Evolutionary conservation across 768 basidiomycete species (phyloP), one percentile per base, ranked within the genome.

Genomic region (Leccinellum rugosiceps): DNA sequence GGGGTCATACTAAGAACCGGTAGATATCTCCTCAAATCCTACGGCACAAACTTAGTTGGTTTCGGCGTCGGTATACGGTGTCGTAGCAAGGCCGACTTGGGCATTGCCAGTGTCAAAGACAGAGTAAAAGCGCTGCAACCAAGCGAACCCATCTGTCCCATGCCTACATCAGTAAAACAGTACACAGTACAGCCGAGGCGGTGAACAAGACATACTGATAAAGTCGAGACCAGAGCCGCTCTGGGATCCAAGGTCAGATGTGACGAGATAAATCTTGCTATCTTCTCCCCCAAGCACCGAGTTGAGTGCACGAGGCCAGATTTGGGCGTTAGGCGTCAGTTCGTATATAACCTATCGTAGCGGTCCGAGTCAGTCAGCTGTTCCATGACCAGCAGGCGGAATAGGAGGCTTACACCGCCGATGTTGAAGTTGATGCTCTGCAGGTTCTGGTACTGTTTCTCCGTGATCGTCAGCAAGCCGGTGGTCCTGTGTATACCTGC

Each of bases 301-400:
- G 72, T 89, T 88, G 58, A 83, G 74, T 3, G 75, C 64, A 48
- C 83, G 81, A 1, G 86, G 86, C 84, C 86, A 88, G 59, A 85
- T 82, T 76, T 90, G 87, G 4, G 83, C 86, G 63, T 87, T 84
- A 15, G 82, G 66, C 3, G 81, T 83, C 55, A 88, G 61, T 67
- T 82, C 81, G 62, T 77, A 85, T 9, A 77, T 78, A 15, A 71
- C 71, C 80, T 83, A 58, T 45, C 47, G 6, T 25, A 43, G 35
- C n/a, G 6, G 51, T 45, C 26, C 57, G 25, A 32, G 14, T 56
- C 50, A 23, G 19, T 30, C 52, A 41, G 5, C 13, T 44, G 11
- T 1, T 25, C 51, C 35, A 38, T 38, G 17, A 17, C 31, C 21
- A 25, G 34, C 7, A 1, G 4, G 6, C 4, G 3, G 26, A 5